Conservation (phyloP, 2,329 filamentous ascomycete genomes). For the Colletotrichum neosansevieriae region DNA sequence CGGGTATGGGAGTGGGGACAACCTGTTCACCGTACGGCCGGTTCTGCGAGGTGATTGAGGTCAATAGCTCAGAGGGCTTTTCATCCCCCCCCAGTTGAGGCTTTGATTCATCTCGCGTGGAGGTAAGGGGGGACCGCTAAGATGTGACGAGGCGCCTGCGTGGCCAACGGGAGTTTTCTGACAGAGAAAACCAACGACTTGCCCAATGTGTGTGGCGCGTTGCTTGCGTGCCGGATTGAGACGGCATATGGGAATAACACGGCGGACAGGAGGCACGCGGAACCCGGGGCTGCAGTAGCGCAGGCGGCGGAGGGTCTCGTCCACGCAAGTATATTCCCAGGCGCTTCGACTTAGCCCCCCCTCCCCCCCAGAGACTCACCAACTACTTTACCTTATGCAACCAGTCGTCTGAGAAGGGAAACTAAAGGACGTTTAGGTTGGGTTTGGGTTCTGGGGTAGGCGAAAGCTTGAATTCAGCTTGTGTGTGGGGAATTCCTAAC, state of each 20-base stretch:
- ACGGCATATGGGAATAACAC: not conserved
- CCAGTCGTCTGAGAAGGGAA: not conserved
- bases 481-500: constrained; percentile 14
- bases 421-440: not conserved
- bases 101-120: constrained; percentile 17
- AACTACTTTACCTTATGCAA: not conserved
- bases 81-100: constrained; percentile 4
- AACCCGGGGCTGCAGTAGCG: constrained; percentile 5
- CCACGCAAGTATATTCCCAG: constrained; percentile 2
- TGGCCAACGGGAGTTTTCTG: constrained; percentile 7
- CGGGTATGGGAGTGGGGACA: not conserved
- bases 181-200: not conserved
- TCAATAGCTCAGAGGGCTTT: not conserved
- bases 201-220: not conserved
- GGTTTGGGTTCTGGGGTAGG: constrained; percentile 8
- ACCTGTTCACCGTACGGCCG: constrained; percentile 8
- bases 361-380: no score
- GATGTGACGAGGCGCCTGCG: not conserved
- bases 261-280: not conserved
- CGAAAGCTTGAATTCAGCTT: constrained; percentile 28
- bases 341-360: not conserved
- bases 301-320: not conserved
- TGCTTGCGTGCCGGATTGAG: not conserved
- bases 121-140: not conserved
- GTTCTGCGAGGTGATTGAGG: not conserved